These are phyloP conservation scores for Quercus tomentella DNA, from an alignment of 331 rosid genomes.

Conservation along the genomic window DNA sequence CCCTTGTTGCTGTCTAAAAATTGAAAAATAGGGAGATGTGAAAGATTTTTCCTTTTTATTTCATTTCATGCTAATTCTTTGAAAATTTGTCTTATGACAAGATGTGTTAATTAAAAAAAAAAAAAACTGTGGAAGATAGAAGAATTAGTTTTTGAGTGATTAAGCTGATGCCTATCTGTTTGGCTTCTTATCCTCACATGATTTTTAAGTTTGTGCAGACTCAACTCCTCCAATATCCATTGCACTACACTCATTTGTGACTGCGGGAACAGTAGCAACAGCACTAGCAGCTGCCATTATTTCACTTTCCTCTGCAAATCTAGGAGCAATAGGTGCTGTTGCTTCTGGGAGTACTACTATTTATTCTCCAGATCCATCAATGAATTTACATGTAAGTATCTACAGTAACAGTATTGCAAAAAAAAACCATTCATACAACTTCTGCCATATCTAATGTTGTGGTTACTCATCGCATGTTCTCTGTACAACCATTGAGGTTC, in stretches of 20 bases:
- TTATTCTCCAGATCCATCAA: conserved; percentile 31
- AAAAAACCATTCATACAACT: neutral
- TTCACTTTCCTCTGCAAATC: conserved; percentile 52
- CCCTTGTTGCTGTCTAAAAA: too few relatives aligned
- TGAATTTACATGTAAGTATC: conserved; percentile 55
- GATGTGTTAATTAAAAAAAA: neutral
- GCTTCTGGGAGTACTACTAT: conserved; percentile 35
- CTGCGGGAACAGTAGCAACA: conserved; percentile 56
- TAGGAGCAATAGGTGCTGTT: conserved; percentile 45
- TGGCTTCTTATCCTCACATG: neutral
- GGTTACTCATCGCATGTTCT: too few relatives aligned
- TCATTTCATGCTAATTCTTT: too few relatives aligned
- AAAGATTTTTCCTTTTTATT: too few relatives aligned
- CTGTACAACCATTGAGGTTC: neutral
- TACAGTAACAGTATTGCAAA: neutral
- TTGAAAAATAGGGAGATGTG: too few relatives aligned
- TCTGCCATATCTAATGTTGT: too few relatives aligned
- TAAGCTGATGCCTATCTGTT: neutral
- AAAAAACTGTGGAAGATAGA: neutral
- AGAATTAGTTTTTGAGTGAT: neutral
- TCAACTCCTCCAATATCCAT: conserved; percentile 44
- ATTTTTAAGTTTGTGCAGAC: conserved; percentile 31
- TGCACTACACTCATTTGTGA: conserved; percentile 51
- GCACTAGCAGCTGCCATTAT: conserved; percentile 48
- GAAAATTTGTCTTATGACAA: too few relatives aligned